Evolutionary conservation across 176 grass and related monocot species (phyloP).

Genomic region (Oropetium thomaeum): DNA sequence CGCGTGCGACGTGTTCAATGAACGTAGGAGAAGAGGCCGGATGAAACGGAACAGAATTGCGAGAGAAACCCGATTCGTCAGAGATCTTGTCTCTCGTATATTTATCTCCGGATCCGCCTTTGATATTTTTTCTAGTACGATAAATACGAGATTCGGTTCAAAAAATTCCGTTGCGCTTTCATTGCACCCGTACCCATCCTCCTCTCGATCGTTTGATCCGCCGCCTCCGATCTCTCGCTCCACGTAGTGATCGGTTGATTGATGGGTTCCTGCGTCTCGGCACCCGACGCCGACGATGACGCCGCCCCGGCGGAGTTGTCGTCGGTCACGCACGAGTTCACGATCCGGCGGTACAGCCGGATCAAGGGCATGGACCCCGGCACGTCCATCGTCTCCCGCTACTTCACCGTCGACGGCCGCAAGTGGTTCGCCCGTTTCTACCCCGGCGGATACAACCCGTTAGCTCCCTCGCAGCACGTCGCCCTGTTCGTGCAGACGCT

Average conservation of each 20-base stretch:
- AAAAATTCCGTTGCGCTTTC: too few species aligned
- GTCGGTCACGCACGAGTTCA: constrained; percentile 31
- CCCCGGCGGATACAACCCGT: constrained; percentile 31
- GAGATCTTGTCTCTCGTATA: too few species aligned
- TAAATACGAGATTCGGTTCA: too few species aligned
- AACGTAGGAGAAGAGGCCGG: too few species aligned
- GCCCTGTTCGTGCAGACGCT: constrained; percentile 28
- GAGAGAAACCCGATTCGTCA: too few species aligned
- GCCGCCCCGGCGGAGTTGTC: not conserved
- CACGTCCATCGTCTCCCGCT: constrained; percentile 26
- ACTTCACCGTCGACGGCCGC: constrained; percentile 41
- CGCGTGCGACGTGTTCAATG: too few species aligned
- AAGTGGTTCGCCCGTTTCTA: constrained; percentile 38
- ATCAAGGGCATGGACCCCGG: constrained; percentile 34
- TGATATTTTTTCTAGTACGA: too few species aligned
- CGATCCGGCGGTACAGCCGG: constrained; percentile 31
- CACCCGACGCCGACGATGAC: not conserved
- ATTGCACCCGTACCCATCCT: too few species aligned
- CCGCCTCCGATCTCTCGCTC: not conserved
- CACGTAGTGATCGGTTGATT: not conserved
- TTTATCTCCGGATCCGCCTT: too few species aligned
- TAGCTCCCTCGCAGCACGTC: not conserved
- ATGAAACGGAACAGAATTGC: too few species aligned
- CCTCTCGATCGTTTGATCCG: too few species aligned
- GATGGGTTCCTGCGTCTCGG: constrained; percentile 12